Evolutionary conservation across 495 filamentous ascomycete genomes (phyloP), one percentile per base, ranked within the genome.

Genomic region (Hyaloscypha finlandica): DNA sequence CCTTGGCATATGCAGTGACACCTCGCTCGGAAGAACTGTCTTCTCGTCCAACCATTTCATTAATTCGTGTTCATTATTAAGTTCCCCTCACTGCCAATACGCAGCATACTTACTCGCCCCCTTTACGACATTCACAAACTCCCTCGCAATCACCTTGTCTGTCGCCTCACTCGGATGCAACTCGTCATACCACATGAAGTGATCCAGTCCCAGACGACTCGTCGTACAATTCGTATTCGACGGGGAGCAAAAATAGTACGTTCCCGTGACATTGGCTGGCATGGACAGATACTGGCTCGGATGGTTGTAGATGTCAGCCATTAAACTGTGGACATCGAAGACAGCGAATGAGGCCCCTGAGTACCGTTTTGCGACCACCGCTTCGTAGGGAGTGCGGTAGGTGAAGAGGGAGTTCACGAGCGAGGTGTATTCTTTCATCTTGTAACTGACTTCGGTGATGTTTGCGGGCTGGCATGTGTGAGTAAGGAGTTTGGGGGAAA

Each of bases 81-180:
- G 16, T 14, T 56, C 22, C 53, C 29, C 20, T 19, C 29, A 29
- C 53, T 29, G 0, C 80, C 80, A 85, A 70, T 87, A 87, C 14
- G 80, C 83, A 16, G 85, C 88, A 68, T 81, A 90, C 67, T 79
- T 77, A 67, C 83, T 86, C 16, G 79, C 78, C 16, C 88, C 87
- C 32, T 77, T 74, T 8, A 91, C 74, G 0, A 88, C 83, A 48
- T 86, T 82, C 29, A 86, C 75, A 76, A 91, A 91, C 69, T 86
- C 81, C 62, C 78, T 73, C 19, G 83, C 89, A 66, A 92, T 80
- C 48, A 81, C 71, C 60, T 79, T 74, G 77, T 80, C 74, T 8
- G 84, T 81, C 77, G 84, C 81, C 73, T 85, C 78, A n/a, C 82
- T 85, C 19, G 89, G 87, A 76, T 92, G 90, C 72, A 92, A 75